Evolutionary conservation across 2,329 filamentous ascomycete species (phyloP).

Genomic region (Aspergillus latus): DNA sequence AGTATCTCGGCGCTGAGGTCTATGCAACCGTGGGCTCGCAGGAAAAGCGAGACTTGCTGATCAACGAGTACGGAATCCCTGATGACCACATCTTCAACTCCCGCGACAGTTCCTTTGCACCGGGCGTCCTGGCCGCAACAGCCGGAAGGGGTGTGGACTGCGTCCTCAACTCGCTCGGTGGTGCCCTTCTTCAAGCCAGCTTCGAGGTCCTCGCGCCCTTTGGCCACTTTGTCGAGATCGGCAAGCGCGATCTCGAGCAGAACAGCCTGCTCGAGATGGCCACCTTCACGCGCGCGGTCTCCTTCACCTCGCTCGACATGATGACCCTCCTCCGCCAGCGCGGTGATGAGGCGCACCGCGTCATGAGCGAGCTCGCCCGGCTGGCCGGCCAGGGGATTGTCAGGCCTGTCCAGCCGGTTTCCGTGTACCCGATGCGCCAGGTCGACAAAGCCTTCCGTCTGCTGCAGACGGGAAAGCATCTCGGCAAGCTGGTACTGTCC

Average conservation of each 20-base stretch:
- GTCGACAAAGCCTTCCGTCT: conserved; percentile 28
- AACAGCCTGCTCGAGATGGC: not conserved
- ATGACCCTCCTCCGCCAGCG: not conserved
- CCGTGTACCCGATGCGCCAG: not conserved
- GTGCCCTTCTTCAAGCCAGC: conserved; percentile 21
- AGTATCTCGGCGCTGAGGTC: conserved; percentile 17
- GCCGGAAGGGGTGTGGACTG: conserved; percentile 27
- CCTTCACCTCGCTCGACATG: not conserved
- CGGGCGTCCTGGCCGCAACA: conserved; percentile 20
- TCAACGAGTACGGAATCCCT: conserved; percentile 19
- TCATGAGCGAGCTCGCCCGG: not conserved
- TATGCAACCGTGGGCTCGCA: conserved; percentile 26
- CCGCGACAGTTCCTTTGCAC: conserved; percentile 20
- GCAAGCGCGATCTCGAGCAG: conserved; percentile 22
- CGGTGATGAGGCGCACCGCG: not conserved
- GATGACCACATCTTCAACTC: conserved; percentile 26
- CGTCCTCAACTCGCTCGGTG: conserved; percentile 31
- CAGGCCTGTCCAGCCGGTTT: conserved; percentile 10
- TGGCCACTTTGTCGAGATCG: conserved; percentile 28
- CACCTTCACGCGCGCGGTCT: not conserved
- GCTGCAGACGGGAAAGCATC: conserved; percentile 37
- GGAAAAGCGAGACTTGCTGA: conserved; percentile 22
- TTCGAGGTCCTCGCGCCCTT: conserved; percentile 8
- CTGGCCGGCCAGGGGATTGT: conserved; percentile 5
- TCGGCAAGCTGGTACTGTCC: conserved; percentile 39